Evolutionary conservation across 1,284 basidiomycete genomes (phyloP).

Genomic region (Laetiporus sulphureus): DNA sequence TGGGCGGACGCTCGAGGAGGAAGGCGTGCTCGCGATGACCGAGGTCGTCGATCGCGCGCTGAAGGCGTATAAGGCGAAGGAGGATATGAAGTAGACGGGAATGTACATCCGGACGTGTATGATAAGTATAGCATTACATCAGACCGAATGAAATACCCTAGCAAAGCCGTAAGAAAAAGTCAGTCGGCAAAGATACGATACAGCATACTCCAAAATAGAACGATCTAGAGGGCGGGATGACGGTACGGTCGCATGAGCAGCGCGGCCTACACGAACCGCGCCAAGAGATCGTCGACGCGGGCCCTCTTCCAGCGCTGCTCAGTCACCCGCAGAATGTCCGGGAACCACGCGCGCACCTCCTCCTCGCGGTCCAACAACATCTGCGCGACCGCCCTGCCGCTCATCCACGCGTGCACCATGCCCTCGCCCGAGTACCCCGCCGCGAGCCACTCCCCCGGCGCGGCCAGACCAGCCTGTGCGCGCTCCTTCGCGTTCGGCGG

Average conservation of each 20-base stretch:
- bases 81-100: background rate
- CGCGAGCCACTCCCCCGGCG: conserved; percentile 42
- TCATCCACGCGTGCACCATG: conserved; percentile 62
- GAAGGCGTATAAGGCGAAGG: conserved; percentile 9
- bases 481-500: conserved; percentile 6
- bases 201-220: no score
- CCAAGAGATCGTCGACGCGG: conserved; percentile 26
- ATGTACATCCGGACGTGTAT: background rate
- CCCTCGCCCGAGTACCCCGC: conserved; percentile 62
- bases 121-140: background rate
- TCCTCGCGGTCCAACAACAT: conserved; percentile 41
- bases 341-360: conserved; percentile 37
- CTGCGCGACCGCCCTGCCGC: conserved; percentile 46
- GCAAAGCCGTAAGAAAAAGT: no score
- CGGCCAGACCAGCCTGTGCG: conserved; percentile 10
- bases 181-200: no score
- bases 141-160: no score
- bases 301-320: conserved; percentile 43
- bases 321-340: conserved; percentile 42
- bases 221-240: no score
- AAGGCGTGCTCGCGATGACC: conserved; percentile 37
- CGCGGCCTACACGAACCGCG: conserved; percentile 14
- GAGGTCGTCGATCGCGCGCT: conserved; percentile 31
- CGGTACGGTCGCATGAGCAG: no score
- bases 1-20: conserved; percentile 43